Conservation (phyloP, 192 early-diverging fungal species). For the Umbelopsis vinacea region DNA sequence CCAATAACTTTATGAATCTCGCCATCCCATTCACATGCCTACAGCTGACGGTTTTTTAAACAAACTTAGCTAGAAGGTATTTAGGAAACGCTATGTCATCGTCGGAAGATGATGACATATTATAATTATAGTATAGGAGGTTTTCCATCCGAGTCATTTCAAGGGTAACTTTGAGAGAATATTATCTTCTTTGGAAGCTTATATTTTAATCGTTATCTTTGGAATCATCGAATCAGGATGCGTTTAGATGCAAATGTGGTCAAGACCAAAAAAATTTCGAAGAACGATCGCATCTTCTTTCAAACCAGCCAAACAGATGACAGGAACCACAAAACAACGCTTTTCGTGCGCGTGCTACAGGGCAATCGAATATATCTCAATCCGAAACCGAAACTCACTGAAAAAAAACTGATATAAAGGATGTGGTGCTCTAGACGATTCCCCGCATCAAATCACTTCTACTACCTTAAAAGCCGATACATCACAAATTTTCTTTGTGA, state of each 20-base stretch:
- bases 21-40: conserved; percentile 1
- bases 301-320: conserved; percentile 23
- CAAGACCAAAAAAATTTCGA: conserved; percentile 16
- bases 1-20: not conserved
- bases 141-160: conserved; percentile 9
- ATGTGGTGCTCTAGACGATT: not conserved
- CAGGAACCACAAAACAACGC: conserved; percentile 13
- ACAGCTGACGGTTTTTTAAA: conserved; percentile 6
- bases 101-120: conserved; percentile 23
- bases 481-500: not conserved
- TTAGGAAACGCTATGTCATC: conserved; percentile 7
- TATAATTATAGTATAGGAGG: conserved; percentile 19
- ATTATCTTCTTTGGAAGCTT: conserved; percentile 5
- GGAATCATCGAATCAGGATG: conserved; percentile 18
- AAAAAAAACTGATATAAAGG: conserved; percentile 13
- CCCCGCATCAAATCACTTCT: not conserved
- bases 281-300: conserved; percentile 10
- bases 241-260: conserved; percentile 10
- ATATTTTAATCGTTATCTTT: conserved; percentile 22
- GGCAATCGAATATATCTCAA: not conserved
- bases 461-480: not conserved
- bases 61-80: conserved; percentile 15
- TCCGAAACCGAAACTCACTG: not conserved
- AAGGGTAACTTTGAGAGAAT: not conserved
- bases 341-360: conserved; percentile 18